Conservation (phyloP, 164 flowering plant genomes). For the Dillenia suffruticosa region DNA sequence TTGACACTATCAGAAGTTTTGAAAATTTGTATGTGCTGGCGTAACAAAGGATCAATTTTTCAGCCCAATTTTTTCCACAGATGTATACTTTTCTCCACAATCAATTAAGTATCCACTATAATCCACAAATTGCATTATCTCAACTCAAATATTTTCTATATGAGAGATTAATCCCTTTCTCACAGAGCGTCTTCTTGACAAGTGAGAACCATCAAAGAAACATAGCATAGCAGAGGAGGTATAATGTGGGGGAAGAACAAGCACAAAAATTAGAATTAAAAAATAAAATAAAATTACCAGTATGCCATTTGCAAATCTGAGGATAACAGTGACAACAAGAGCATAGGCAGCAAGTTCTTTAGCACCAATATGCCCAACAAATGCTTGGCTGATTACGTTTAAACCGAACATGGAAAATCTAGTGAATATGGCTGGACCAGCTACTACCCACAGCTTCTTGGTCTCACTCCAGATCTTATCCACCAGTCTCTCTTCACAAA, state of each 20-base stretch:
- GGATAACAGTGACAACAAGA: slow-evolving; percentile 37
- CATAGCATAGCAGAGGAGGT: background rate
- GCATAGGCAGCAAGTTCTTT: slow-evolving; percentile 48
- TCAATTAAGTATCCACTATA: too few relatives aligned
- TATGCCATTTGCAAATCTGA: slow-evolving; percentile 44
- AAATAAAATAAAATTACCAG: slow-evolving; percentile 22
- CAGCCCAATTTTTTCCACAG: too few relatives aligned
- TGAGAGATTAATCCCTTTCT: too few relatives aligned
- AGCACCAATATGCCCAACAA: slow-evolving; percentile 53
- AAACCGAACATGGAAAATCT: slow-evolving; percentile 44
- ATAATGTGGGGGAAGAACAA: background rate
- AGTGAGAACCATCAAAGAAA: background rate
- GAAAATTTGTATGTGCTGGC: too few relatives aligned
- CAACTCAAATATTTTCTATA: too few relatives aligned
- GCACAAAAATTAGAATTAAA: background rate
- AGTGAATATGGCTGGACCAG: slow-evolving; percentile 55
- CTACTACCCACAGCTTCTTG: slow-evolving; percentile 53
- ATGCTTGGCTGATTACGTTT: slow-evolving; percentile 40
- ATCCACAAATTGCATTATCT: too few relatives aligned
- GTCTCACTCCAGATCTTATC: slow-evolving; percentile 30
- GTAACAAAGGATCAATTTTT: too few relatives aligned
- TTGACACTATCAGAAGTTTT: too few relatives aligned
- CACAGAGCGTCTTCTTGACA: background rate
- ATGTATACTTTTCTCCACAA: too few relatives aligned
- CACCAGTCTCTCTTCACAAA: slow-evolving; percentile 8